Conservation (phyloP, 345 rosid species). For the Salix arbutifolia region DNA sequence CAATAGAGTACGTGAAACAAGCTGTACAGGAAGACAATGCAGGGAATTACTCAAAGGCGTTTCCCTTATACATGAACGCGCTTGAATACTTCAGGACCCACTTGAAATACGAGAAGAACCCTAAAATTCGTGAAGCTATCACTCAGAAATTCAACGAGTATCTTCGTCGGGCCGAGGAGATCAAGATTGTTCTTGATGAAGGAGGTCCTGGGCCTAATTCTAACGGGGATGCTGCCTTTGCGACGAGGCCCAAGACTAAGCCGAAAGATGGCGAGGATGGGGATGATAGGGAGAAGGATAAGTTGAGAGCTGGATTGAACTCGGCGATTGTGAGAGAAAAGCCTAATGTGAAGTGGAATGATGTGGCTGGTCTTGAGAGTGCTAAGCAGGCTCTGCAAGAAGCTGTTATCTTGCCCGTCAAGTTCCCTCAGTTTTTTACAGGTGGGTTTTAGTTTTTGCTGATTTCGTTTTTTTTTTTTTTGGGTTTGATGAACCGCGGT, state of each 20-base stretch:
- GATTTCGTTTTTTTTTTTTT: not conserved
- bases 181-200: conserved; percentile 79
- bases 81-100: conserved; percentile 94
- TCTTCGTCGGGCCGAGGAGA: conserved; percentile 95
- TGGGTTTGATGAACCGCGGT: not conserved
- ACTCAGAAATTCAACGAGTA: conserved; percentile 82
- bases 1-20: conserved; percentile 89
- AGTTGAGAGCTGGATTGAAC: conserved; percentile 73
- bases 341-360: conserved; percentile 83
- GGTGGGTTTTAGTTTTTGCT: conserved; percentile 32
- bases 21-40: conserved; percentile 89
- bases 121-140: conserved; percentile 77
- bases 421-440: conserved; percentile 92
- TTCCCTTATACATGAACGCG: conserved; percentile 87
- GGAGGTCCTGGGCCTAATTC: conserved; percentile 73
- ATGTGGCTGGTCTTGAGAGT: conserved; percentile 92
- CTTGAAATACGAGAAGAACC: conserved; percentile 93
- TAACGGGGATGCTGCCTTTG: conserved; percentile 74
- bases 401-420: conserved; percentile 92
- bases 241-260: conserved; percentile 65
- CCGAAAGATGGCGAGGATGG: conserved; percentile 80
- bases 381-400: conserved; percentile 90
- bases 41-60: conserved; percentile 82
- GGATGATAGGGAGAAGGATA: conserved; percentile 78
- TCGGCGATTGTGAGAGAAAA: conserved; percentile 86